Conservation (phyloP, 768 basidiomycete species). For the Russula emetica region DNA sequence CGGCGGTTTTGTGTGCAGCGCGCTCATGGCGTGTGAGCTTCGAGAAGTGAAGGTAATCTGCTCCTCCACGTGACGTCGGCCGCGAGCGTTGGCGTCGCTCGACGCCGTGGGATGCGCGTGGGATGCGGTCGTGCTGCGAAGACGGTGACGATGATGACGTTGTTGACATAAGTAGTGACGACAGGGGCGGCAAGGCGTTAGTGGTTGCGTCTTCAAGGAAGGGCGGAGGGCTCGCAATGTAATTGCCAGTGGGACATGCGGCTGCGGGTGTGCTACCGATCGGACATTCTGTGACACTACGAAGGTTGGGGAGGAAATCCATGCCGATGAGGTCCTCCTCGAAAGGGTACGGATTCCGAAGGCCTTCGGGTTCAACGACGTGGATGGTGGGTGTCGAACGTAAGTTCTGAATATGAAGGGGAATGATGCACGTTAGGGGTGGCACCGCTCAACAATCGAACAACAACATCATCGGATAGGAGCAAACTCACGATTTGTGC, state of each 20-base stretch:
- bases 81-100: constrained; percentile 15
- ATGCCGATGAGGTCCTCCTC: constrained; percentile 4
- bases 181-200: not conserved
- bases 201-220: not conserved
- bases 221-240: constrained; percentile 9
- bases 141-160: not conserved
- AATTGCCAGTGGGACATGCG: constrained; percentile 10
- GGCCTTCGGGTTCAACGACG: not conserved
- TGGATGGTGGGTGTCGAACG: not conserved
- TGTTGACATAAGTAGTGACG: not conserved
- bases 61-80: constrained; percentile 6
- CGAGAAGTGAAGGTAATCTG: not conserved
- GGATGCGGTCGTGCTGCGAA: not conserved
- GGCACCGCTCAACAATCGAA: not conserved
- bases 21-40: constrained; percentile 16
- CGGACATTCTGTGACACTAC: not conserved
- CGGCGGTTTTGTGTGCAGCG: not conserved
- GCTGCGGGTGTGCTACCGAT: constrained; percentile 8
- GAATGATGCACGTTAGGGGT: not conserved
- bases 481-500: constrained; percentile 4
- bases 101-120: constrained; percentile 16
- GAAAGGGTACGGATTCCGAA: not conserved
- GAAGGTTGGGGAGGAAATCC: constrained; percentile 4
- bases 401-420: not conserved
- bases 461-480: too few relatives aligned